A percentile compares a stretch with the other conserved stretches of the same genome.
These are phyloP conservation scores for Ilex asprella DNA, from an alignment of 257 asterid genomes.

Conservation along the genomic window DNA sequence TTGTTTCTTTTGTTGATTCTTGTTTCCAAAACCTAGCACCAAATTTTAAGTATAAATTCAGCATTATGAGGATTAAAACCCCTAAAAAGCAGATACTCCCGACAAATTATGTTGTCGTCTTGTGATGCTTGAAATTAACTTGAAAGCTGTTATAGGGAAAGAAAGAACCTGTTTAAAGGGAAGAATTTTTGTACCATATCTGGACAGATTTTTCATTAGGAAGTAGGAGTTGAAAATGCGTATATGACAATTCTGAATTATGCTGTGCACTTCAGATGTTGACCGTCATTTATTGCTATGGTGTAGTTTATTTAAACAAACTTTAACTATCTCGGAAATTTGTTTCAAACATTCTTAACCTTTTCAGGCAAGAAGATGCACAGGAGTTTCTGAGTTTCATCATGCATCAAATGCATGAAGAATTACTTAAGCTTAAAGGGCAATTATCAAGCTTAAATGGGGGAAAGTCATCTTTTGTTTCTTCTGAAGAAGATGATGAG, in stretches of 20 bases:
- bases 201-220: background rate
- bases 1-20: slow-evolving; percentile 6
- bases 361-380: slow-evolving; percentile 91
- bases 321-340: background rate
- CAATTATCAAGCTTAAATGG: slow-evolving; percentile 38
- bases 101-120: background rate
- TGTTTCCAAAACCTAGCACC: background rate
- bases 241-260: background rate
- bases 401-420: slow-evolving; percentile 92
- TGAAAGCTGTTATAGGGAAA: too few relatives aligned
- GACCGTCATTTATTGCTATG: background rate
- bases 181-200: background rate
- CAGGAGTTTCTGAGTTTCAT: slow-evolving; percentile 84
- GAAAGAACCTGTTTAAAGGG: too few relatives aligned
- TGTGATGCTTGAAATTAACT: background rate
- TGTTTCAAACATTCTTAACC: slow-evolving; percentile 1
- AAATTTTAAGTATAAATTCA: background rate
- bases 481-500: slow-evolving; percentile 78
- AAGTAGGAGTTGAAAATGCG: background rate
- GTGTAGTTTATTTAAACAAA: background rate
- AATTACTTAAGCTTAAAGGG: slow-evolving; percentile 79
- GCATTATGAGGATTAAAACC: background rate
- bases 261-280: background rate
- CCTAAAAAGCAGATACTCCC: background rate
- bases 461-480: slow-evolving; percentile 49